phyloP scores from a whole-genome alignment of 202 grass and related monocot species.

The Dendrocalamus latiflorus region DNA sequence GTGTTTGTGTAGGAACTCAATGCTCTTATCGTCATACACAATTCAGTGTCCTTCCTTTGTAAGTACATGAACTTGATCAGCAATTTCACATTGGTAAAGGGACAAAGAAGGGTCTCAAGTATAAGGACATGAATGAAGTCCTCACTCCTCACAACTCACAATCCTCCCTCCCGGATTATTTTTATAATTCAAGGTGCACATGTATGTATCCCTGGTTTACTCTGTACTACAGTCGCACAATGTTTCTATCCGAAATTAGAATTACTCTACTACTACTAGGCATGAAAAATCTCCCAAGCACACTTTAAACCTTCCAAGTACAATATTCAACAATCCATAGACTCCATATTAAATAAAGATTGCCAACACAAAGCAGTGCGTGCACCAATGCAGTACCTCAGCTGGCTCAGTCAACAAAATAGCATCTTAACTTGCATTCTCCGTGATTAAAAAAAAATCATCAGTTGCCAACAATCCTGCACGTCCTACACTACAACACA shows the following conservation, averaged over 20 bases:
- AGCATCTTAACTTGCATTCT: conserved; percentile 3
- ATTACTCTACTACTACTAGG: conserved; percentile 5
- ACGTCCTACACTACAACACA: background rate
- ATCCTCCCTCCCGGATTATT: background rate
- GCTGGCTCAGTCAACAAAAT: background rate
- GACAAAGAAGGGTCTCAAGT: background rate
- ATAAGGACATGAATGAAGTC: background rate
- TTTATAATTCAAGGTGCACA: background rate
- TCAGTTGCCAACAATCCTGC: background rate
- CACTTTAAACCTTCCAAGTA: conserved; percentile 12
- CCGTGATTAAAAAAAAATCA: background rate
- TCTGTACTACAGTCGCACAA: background rate
- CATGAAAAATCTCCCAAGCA: background rate
- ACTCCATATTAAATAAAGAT: conserved; percentile 13
- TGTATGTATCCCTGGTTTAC: background rate
- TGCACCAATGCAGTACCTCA: background rate
- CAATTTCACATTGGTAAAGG: background rate
- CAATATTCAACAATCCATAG: too few relatives aligned
- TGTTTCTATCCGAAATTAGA: background rate
- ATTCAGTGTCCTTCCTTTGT: background rate
- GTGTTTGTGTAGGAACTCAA: background rate
- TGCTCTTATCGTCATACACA: too few relatives aligned
- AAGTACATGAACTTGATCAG: background rate
- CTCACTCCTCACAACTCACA: background rate
- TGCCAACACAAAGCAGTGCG: background rate